Base-by-base conservation (phyloP, 257 asterid genomes). In the Hygrophila difformis region DNA sequence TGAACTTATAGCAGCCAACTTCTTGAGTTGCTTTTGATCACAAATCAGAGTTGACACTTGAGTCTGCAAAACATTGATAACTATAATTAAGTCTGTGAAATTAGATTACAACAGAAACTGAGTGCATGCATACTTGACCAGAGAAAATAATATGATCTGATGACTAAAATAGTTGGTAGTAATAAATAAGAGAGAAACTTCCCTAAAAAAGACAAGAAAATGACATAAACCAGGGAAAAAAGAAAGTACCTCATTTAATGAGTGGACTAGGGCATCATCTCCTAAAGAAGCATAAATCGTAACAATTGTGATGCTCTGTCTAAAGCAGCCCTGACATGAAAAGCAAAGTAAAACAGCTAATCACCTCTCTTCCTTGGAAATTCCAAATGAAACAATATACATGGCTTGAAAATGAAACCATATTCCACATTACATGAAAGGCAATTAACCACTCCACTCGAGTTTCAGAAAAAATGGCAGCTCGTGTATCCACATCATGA, bases 1-100 rank as follows among this genome's bases (percentile, higher is more conserved):
- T 49, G 92, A 93, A 52, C 94, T 76, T 15, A 86, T 48, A 20
- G 76, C 84, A 47, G 72, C 63, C 47, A 91, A 66, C 57, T 91
- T 91, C 87, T 78, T 80, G 78, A 91, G 75, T 62, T 86, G 93
- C 70, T 78, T 86, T 40, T 71, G 55, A 31, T 96, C 96, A 28
- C 96, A 91, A 49, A 91, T 86, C 69, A 91, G 95, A 44, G 95
- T 86, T 33, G 96, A 79, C 64, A 82, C 96, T 74, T 91, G 95
- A 43, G 99, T 86, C 99, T 91, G 31, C 31, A 60, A 77, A 53
- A 76, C 38, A 10, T 37, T n/a, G 15, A 21, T 13, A 26, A 26
- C 37, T 17, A 44, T 13, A 2, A 33, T 9, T 5, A 33, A 9
- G 3, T 9, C 37, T 33, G 10, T 5, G 12, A 4, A 33, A 4